Conservation (phyloP, 1,284 basidiomycete genomes). For the Fomitopsis palustris region DNA sequence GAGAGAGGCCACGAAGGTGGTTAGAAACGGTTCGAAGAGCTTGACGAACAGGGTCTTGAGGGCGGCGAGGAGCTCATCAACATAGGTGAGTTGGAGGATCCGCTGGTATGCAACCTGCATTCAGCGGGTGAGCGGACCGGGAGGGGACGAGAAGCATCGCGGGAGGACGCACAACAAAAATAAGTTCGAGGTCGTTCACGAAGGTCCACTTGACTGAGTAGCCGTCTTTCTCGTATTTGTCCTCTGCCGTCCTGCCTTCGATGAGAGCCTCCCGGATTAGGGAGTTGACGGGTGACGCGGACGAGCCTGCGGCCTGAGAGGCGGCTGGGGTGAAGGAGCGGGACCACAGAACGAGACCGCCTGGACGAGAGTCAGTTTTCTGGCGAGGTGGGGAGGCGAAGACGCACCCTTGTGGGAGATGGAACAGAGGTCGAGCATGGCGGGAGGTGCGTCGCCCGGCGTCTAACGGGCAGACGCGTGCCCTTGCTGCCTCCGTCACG, state of each 20-base stretch:
- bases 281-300: slow-evolving; percentile 85
- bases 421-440: slow-evolving; percentile 86
- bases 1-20: slow-evolving; percentile 78
- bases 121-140: background rate
- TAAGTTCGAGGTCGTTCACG: slow-evolving; percentile 89
- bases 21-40: slow-evolving; percentile 79
- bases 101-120: slow-evolving; percentile 92
- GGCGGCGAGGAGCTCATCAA: slow-evolving; percentile 81
- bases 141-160: background rate
- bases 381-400: background rate
- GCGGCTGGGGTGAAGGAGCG: slow-evolving; percentile 88
- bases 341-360: slow-evolving; percentile 91
- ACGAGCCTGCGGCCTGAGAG: slow-evolving; percentile 66
- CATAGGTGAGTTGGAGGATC: slow-evolving; percentile 92
- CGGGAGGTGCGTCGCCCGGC: background rate
- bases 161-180: slow-evolving; percentile 76
- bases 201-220: slow-evolving; percentile 92
- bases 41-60: slow-evolving; percentile 85
- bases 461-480: background rate
- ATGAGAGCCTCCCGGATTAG: slow-evolving; percentile 89
- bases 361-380: slow-evolving; percentile 36
- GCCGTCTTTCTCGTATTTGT: slow-evolving; percentile 87
- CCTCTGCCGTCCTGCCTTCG: slow-evolving; percentile 74
- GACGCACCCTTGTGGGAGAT: slow-evolving; percentile 81
- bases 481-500: background rate